Base-by-base conservation (phyloP, 306 rosid species). In the Rubus idaeus region DNA sequence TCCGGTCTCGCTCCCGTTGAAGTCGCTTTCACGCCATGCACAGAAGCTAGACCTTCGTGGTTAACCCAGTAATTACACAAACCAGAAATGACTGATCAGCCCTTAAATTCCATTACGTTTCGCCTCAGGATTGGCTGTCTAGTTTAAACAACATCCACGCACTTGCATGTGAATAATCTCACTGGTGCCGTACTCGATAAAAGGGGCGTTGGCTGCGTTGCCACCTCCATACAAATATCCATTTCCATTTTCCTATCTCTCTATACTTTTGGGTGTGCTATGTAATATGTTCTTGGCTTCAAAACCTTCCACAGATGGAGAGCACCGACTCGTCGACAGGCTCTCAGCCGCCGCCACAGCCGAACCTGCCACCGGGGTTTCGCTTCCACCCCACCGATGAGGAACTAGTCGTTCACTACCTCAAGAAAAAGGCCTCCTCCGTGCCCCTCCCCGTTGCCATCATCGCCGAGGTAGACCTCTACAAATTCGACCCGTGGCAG, bases 331-430 rank as follows among this genome's bases (percentile, higher is more conserved):
- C 97, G 0, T 92, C 94, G 12, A 78, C 84, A 3, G 89, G 87
- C 12, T 84, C 94, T 0, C 91, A 88, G 47, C 77, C 69, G 17
- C 58, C 62, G 3, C 78, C 57, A 10, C 93, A 83, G 72, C 98
- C 97, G 18, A 88, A 89, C 66, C 91, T 95, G 2, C 96, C 97
- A 3, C 97, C 97, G 0, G 98, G 98, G 4, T 95, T 95, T 52
- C 93, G 97, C 12, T 95, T 95, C 85, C 98, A 95, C 78, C 98
- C 98, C 8, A 95, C 98, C 13, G 98, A 95, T 40, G 98, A 95
- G 49, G 98, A 95, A 83, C 93, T 95, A 0, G 97, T 95, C 21
- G 91, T 95, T 82, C 97, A 95, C 80, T 95, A 95, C 78, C 97
- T 92, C 53, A 95, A 95, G 96, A 92, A 90, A 72, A 90, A 89